Conservation (phyloP, 371 early-diverging fungal species). For the Mucor irregularis region DNA sequence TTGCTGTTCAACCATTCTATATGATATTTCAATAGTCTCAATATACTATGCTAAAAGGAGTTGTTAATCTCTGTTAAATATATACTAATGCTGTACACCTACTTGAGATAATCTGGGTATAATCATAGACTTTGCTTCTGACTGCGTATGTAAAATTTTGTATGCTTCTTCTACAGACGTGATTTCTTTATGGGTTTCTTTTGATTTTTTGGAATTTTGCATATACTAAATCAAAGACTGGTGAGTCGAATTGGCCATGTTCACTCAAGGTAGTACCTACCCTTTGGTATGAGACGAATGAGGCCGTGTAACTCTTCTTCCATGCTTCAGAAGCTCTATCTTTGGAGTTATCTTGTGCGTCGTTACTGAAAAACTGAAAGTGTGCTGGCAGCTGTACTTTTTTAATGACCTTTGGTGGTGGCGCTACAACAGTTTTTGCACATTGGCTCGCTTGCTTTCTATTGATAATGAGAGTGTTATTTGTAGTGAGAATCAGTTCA, state of each 20-base stretch:
- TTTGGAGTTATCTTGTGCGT: background rate
- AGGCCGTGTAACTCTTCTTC: constrained; percentile 25
- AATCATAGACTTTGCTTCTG: background rate
- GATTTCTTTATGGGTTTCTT: constrained; percentile 11
- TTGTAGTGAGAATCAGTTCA: background rate
- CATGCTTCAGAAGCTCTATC: constrained; percentile 25
- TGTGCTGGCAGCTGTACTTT: constrained; percentile 26
- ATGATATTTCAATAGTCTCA: constrained; percentile 25
- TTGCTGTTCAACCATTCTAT: constrained; percentile 30
- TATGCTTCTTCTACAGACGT: constrained; percentile 9
- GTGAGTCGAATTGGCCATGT: too few relatives aligned
- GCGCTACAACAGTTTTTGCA: constrained; percentile 29
- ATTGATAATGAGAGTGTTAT: background rate
- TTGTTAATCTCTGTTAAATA: too few relatives aligned
- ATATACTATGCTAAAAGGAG: constrained; percentile 18
- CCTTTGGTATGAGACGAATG: constrained; percentile 32
- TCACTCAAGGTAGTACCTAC: constrained; percentile 12
- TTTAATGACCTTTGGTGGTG: constrained; percentile 25
- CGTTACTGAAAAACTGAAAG: constrained; percentile 23
- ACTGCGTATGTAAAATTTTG: background rate
- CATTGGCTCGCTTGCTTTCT: constrained; percentile 41
- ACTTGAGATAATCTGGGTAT: constrained; percentile 27
- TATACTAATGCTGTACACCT: background rate
- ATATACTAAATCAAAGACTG: constrained; percentile 4
- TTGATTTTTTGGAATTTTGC: constrained; percentile 10